phyloP scores from a whole-genome alignment of 2,329 filamentous ascomycete genomes.

The Moelleriella libera region DNA sequence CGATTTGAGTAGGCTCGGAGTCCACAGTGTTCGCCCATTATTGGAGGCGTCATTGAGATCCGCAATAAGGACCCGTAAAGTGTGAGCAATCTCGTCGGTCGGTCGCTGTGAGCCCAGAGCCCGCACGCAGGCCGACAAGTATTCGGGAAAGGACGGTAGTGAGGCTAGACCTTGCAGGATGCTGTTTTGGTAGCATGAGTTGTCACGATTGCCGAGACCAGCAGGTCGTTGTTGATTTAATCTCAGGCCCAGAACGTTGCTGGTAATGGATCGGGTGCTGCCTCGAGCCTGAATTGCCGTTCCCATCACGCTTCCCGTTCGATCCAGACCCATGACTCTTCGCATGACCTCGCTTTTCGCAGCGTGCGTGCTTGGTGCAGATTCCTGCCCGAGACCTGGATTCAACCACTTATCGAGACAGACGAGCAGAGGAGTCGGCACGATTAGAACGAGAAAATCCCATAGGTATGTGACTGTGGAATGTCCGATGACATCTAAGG shows the following conservation, averaged over 20 bases:
- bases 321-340: constrained; percentile 46
- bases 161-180: constrained; percentile 76
- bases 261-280: constrained; percentile 39
- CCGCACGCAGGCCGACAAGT: constrained; percentile 37
- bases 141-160: constrained; percentile 52
- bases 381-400: constrained; percentile 24
- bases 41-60: constrained; percentile 56
- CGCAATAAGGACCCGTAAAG: constrained; percentile 51
- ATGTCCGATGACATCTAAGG: constrained; percentile 13
- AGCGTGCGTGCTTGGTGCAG: constrained; percentile 27
- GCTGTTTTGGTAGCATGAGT: constrained; percentile 97
- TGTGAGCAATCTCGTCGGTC: constrained; percentile 25
- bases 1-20: constrained; percentile 65
- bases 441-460: constrained; percentile 42
- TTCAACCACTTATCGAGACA: constrained; percentile 40
- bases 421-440: constrained; percentile 43
- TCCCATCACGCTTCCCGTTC: constrained; percentile 35
- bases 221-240: constrained; percentile 31
- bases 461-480: constrained; percentile 34
- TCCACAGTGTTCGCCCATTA: constrained; percentile 69
- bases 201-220: constrained; percentile 82
- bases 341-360: constrained; percentile 53
- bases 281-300: constrained; percentile 44
- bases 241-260: constrained; percentile 24
- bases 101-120: constrained; percentile 12